A percentile compares a stretch with the other conserved stretches of the same genome.
phyloP scores from a whole-genome alignment of 2,329 filamentous ascomycete species.

The Ophiocordyceps unilateralis region DNA sequence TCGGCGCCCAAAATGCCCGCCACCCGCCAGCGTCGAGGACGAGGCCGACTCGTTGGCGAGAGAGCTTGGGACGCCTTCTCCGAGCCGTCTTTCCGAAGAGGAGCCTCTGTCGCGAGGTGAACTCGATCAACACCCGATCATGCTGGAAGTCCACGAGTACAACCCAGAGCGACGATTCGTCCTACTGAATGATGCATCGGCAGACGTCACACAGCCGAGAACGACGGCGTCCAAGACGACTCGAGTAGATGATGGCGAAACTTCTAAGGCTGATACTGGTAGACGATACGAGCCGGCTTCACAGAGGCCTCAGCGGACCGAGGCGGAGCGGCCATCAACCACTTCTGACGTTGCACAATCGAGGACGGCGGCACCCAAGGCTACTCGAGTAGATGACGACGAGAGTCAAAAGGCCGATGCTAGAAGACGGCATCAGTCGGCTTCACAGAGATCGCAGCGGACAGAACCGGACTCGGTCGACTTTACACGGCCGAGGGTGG shows the following conservation, averaged over 20 bases:
- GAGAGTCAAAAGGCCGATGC: background rate
- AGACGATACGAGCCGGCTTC: background rate
- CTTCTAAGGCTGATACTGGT: background rate
- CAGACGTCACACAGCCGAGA: background rate
- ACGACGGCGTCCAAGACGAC: background rate
- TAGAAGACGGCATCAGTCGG: background rate
- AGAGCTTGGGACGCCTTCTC: slow-evolving; percentile 30
- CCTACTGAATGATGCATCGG: slow-evolving; percentile 23
- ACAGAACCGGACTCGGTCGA: background rate
- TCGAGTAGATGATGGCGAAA: background rate
- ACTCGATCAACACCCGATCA: slow-evolving; percentile 49
- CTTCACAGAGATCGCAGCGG: background rate
- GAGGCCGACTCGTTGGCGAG: slow-evolving; percentile 43
- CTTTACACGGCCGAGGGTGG: no score
- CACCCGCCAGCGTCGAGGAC: slow-evolving; percentile 52
- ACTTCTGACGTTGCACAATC: background rate
- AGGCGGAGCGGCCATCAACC: background rate
- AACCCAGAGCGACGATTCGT: slow-evolving; percentile 51
- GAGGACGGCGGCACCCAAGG: background rate
- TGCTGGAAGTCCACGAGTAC: slow-evolving; percentile 43
- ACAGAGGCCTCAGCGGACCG: background rate
- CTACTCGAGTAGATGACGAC: background rate
- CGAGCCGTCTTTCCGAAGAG: slow-evolving; percentile 22
- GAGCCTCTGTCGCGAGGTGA: slow-evolving; percentile 44
- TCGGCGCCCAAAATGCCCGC: slow-evolving; percentile 28